Base-by-base conservation (phyloP, 2,329 filamentous ascomycete species). In the Sporothrix euskadiensis region DNA sequence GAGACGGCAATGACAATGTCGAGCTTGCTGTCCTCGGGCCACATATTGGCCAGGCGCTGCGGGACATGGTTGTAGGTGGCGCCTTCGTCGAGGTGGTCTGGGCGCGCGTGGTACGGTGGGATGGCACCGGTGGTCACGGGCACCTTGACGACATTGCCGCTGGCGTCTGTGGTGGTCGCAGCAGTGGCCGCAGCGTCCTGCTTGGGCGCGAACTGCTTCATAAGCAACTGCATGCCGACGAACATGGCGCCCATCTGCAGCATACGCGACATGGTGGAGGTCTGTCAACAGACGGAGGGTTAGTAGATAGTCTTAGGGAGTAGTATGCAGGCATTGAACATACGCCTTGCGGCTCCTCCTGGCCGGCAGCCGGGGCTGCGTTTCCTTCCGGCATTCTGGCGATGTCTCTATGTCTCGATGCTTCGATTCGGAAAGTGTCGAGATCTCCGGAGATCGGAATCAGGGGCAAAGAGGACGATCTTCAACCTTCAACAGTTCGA, bases 1-100 rank as follows among this genome's bases (percentile, higher is more conserved):
- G 94, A 95, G 72, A 98, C 88, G 78, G 95, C 96, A 80, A 99
- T 88, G 77, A 89, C 86, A 78, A 99, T 89, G 81, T 99, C 96
- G 77, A 99, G 82, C 74, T 88, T 84, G 78, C 89, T 92, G 80
- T 96, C 89, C 66, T 88, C 84, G 2, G 93, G 90, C 96, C 96
- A 99, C 79, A 98, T 94, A 30, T 96, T 94, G 52, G 92, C 92
- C 75, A 98, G 86, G 73, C 86, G 87, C 76, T 90, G 87, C 1
- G 94, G 94, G 22, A 93, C 83, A 0, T 83, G 81, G 78, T 87
- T 92, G 80, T 90, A 91, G 69, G 85, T 82, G 30, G 90, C 90
- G 77, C 88, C 89, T 74, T 89, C 85, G 82, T 90, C 81, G 79
- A 90, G 83, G 74, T 82, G 80, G 74, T 85, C 81, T n/a, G 92